phyloP scores from a whole-genome alignment of 73 alveolate genomes.

The Paramecium sexaurelia region DNA sequence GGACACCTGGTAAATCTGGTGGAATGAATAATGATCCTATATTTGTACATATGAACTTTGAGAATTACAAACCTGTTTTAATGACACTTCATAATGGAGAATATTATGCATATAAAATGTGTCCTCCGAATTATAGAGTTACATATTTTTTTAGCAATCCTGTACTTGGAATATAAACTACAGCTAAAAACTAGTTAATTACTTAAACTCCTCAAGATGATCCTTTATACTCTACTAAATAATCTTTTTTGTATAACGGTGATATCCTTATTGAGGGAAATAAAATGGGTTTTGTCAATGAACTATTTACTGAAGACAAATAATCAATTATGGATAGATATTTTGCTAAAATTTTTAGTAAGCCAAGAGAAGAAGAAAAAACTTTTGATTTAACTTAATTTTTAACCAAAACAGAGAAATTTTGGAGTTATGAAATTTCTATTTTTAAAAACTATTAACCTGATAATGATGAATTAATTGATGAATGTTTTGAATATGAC shows the following conservation, averaged over 20 bases:
- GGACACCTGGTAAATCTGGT: conserved; percentile 58
- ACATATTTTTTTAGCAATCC: conserved; percentile 61
- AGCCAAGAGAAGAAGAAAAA: conserved; percentile 67
- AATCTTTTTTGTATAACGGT: conserved; percentile 38
- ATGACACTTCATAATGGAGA: conserved; percentile 59
- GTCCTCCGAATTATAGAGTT: conserved; percentile 62
- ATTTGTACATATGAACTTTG: conserved; percentile 60
- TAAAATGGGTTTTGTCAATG: conserved; percentile 55
- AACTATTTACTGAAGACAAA: neutral
- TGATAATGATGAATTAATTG: conserved; percentile 74
- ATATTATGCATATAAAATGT: conserved; percentile 51
- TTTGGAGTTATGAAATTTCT: conserved; percentile 70
- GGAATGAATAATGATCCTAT: conserved; percentile 59
- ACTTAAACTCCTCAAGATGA: conserved; percentile 12
- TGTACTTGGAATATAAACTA: conserved; percentile 38
- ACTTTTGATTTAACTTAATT: conserved; percentile 52
- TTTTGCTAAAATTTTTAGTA: conserved; percentile 19
- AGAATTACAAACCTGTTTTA: conserved; percentile 53
- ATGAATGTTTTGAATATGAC: conserved; percentile 87
- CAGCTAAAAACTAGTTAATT: conserved; percentile 31
- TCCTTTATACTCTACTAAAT: neutral
- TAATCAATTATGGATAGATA: conserved; percentile 35
- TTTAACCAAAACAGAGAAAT: neutral
- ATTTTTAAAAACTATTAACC: conserved; percentile 78
- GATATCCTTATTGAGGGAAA: conserved; percentile 51